Evolutionary conservation across 768 basidiomycete species (phyloP), one percentile per base, ranked within the genome.

Genomic region (Leccinum obscurum): DNA sequence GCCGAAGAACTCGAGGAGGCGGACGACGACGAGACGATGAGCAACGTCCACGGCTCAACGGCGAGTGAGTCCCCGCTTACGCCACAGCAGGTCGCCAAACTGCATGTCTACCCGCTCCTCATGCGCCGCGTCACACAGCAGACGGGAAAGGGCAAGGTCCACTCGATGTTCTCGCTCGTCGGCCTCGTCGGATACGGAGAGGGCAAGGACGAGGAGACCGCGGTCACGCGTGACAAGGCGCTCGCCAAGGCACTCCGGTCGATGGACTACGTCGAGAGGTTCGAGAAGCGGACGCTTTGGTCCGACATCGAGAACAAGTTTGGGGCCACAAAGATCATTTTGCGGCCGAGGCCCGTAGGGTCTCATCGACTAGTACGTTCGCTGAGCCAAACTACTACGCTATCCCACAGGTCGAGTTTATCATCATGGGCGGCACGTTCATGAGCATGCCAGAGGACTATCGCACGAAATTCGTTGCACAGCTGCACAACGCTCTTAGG

Each of bases 381-480:
- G 24, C 24, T 24, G 24, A 24, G 24, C 24, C 24, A 24, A 24
- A 24, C 24, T 24, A 24, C 24, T 24, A 24, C 24, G 24, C 24
- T 24, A 24, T 24, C 24, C 24, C 24, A 22, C 56, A 92, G 91
- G 89, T 93, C 28, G 92, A 93, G 66, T 90, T 88, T 66, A 98
- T 97, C 63, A 83, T 96, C 62, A 98, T 98, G 97, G 97, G 97
- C 26, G 96, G 97, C 49, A 99, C 97, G 11, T 99, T 99, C 75
- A 96, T 99, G 95, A 98, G 95, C 70, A 96, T 98, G 90, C 92
- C 95, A 39, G 95, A 98, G 73, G 92, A 94, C 50, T 98, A 99
- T 72, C 85, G 97, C 61, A 87, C 86, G 61, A 88, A 91, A 64
- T 99, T 99, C 65, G 22, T 22, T 22, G 22, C 22, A 22, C 22